Conservation (phyloP, 495 filamentous ascomycete species). For the Patellaria atrata region DNA sequence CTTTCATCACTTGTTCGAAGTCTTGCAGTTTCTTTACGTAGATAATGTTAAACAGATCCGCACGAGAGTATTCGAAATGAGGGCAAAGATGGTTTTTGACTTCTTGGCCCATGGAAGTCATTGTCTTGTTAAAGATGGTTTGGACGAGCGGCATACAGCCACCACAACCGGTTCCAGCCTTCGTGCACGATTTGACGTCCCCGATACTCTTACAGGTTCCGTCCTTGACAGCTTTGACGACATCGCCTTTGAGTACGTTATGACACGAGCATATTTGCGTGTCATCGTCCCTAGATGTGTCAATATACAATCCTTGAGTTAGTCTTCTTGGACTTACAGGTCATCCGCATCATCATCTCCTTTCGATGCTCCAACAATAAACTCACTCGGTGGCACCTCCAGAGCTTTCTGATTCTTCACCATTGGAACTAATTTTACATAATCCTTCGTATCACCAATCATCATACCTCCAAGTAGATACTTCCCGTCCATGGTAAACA, state of each 20-base stretch:
- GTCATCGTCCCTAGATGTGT: conserved; percentile 49
- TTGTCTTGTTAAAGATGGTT: conserved; percentile 84
- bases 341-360: conserved; percentile 61
- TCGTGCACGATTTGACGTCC: conserved; percentile 86
- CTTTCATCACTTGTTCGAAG: conserved; percentile 68
- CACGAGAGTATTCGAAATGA: conserved; percentile 77
- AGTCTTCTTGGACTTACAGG: conserved; percentile 31
- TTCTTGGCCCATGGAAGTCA: conserved; percentile 81
- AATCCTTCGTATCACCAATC: conserved; percentile 92
- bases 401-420: conserved; percentile 77
- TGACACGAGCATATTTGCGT: conserved; percentile 94
- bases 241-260: conserved; percentile 84
- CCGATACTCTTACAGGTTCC: conserved; percentile 75
- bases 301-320: background rate
- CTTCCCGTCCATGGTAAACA: conserved; percentile 87
- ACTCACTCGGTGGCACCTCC: conserved; percentile 68
- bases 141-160: conserved; percentile 90
- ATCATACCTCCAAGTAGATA: conserved; percentile 95
- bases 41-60: conserved; percentile 83
- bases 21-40: conserved; percentile 66
- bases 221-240: conserved; percentile 58
- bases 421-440: conserved; percentile 87
- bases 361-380: conserved; percentile 74
- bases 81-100: conserved; percentile 74
- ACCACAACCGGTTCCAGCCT: conserved; percentile 87